Conservation (phyloP, 352 stramenopile genomes). For the Paralagenidium karlingii region DNA sequence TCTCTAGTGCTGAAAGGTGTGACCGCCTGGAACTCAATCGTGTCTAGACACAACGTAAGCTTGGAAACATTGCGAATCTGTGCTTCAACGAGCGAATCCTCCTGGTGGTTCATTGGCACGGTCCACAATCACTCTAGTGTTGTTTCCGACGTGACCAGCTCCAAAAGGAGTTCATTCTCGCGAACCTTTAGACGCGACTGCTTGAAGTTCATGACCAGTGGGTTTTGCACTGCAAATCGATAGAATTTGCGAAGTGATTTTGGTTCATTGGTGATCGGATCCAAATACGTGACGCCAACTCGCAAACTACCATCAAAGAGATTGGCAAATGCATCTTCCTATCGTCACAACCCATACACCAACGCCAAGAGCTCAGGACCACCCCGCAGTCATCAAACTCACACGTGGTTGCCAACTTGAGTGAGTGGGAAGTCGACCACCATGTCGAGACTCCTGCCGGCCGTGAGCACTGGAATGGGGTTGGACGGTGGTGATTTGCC, state of each 20-base stretch:
- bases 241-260: constrained; percentile 89
- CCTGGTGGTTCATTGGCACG: constrained; percentile 12
- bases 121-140: neutral
- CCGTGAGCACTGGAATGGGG: constrained; percentile 47
- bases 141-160: neutral
- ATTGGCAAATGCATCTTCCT: too few relatives aligned
- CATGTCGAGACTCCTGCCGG: constrained; percentile 81
- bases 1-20: constrained; percentile 34
- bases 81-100: constrained; percentile 56
- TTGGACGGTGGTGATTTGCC: constrained; percentile 61
- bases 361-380: neutral
- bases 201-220: constrained; percentile 78
- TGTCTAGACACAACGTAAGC: constrained; percentile 66
- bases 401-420: constrained; percentile 81
- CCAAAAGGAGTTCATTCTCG: neutral
- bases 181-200: constrained; percentile 18
- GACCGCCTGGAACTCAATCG: constrained; percentile 59
- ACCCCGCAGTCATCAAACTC: constrained; percentile 4
- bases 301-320: constrained; percentile 20
- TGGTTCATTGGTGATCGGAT: constrained; percentile 57
- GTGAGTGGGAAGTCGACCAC: constrained; percentile 85
- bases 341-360: neutral
- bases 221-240: constrained; percentile 84
- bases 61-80: constrained; percentile 79
- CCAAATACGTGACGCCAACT: constrained; percentile 63